Conservation (phyloP, 1,139 yeast species). For the Trichomonascaceae sp. region DNA sequence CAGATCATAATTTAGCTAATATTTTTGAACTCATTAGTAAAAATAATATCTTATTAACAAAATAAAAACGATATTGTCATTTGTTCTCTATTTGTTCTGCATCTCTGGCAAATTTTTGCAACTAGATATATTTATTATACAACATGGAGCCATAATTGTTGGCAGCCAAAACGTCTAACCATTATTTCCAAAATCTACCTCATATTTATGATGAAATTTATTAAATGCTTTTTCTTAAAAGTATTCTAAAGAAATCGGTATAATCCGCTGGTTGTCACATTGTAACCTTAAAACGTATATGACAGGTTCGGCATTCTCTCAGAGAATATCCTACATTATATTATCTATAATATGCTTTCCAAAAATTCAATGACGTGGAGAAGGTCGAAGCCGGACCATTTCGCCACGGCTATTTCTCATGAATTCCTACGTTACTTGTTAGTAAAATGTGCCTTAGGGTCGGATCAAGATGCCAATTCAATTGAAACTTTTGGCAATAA, state of each 20-base stretch:
- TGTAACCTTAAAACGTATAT: not conserved
- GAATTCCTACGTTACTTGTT: slow-evolving; percentile 15
- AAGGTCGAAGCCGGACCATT: slow-evolving; percentile 27
- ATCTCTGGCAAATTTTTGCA: not conserved
- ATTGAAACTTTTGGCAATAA: not conserved
- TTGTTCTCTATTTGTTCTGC: not conserved
- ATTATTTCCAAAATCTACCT: not conserved
- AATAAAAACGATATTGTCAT: not conserved
- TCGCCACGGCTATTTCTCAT: slow-evolving; percentile 27
- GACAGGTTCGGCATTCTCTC: not conserved
- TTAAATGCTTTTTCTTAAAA: not conserved
- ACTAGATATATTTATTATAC: not conserved
- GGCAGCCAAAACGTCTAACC: not conserved
- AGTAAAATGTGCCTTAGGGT: not conserved
- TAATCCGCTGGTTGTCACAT: not conserved
- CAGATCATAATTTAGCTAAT: not conserved
- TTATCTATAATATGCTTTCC: not conserved
- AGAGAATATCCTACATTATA: not conserved
- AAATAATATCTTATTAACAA: not conserved
- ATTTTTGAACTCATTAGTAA: not conserved
- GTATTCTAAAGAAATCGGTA: not conserved
- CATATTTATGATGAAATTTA: not conserved
- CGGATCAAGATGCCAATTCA: not conserved
- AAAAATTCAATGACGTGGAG: slow-evolving; percentile 16
- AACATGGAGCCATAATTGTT: not conserved